A percentile compares a stretch with the other conserved stretches of the same genome.
These are phyloP conservation scores for Pythium biforme DNA, from an alignment of 352 stramenopile genomes.

Conservation along the genomic window DNA sequence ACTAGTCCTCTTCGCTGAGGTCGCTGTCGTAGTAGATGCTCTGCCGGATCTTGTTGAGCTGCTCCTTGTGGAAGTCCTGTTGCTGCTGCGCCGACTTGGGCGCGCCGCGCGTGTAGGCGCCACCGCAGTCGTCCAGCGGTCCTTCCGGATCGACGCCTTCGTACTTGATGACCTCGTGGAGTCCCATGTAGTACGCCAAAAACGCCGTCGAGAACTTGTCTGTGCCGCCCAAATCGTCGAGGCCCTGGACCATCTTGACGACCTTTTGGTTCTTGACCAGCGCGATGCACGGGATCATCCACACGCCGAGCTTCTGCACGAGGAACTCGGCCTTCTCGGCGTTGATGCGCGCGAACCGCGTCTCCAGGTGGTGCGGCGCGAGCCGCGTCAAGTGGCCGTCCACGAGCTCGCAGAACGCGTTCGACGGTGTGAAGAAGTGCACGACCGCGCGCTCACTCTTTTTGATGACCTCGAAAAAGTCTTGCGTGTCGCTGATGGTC, in stretches of 20 bases:
- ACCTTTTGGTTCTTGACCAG: slow-evolving; percentile 96
- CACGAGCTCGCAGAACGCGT: slow-evolving; percentile 92
- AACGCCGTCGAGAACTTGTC: slow-evolving; percentile 93
- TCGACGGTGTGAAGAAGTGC: slow-evolving; percentile 95
- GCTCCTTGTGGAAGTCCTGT: slow-evolving; percentile 37
- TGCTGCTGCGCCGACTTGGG: slow-evolving; percentile 37
- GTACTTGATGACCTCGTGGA: slow-evolving; percentile 95
- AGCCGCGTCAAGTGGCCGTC: slow-evolving; percentile 92
- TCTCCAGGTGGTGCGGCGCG: slow-evolving; percentile 92
- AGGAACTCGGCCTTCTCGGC: slow-evolving; percentile 96
- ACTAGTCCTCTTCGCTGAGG: slow-evolving; percentile 64
- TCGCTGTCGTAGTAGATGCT: slow-evolving; percentile 87
- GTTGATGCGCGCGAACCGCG: slow-evolving; percentile 95
- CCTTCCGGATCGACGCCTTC: slow-evolving; percentile 88
- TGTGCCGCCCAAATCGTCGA: slow-evolving; percentile 93
- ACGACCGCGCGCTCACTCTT: slow-evolving; percentile 89
- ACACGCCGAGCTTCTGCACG: slow-evolving; percentile 94
- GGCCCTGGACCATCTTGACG: slow-evolving; percentile 94
- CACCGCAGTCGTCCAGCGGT: slow-evolving; percentile 61
- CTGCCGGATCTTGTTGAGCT: slow-evolving; percentile 75
- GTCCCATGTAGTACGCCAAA: slow-evolving; percentile 89
- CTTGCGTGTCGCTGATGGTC: slow-evolving; percentile 90
- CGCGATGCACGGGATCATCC: slow-evolving; percentile 96
- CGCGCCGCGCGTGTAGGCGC: slow-evolving; percentile 42
- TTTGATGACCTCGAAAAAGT: slow-evolving; percentile 96